Base-by-base conservation (phyloP, 1,284 basidiomycete genomes). In the Ustilago shanxiensis region DNA sequence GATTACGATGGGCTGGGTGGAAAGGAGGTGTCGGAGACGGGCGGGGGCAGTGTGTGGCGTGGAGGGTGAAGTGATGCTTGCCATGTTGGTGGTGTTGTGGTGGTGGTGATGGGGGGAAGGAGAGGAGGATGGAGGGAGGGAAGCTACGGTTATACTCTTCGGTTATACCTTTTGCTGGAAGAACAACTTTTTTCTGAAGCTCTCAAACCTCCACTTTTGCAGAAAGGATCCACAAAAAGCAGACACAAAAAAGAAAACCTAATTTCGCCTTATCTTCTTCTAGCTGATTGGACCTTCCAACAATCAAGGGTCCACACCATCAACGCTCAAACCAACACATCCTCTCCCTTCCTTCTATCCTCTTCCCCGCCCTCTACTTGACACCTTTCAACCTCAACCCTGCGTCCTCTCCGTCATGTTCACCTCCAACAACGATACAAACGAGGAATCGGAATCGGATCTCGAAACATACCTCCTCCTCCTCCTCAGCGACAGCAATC, bases 401-500 rank as follows among this genome's bases (percentile, higher is more conserved):
- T 33, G 35, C 35, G 2, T 20, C 7, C 41, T 9, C 41, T 20
- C 1, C 41, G n/a, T 16, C 18, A 44, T 44, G 41, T n/a, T 20
- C 18, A 7, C 22, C 18, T 16, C 56, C 26, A 37, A 22, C 7
- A 22, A 26, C 14, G 11, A 35, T 24, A 11, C 3, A 18, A 28
- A n/a, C 6, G 53, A 62, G n/a, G 61, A 74, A 3, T 26, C 28
- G n/a, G 55, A 74, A 1, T 24, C 39, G 6, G 69, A 77, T 16
- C 61, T 74, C 16, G 76, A 79, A 47, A 75, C 75, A 9, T 85
- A 85, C 55, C 60, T 86, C 5, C 52, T 85, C 11, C 76, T 82
- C 20, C 65, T 86, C 0, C 75, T 86, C 4, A 72, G 71, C 24
- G 84, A 86, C 51, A 84, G 82, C n/a, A 86, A 86, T 55, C 57